These are phyloP conservation scores for Coemansia sp. DNA, from an alignment of 192 early-diverging fungal genomes.

Conservation along the genomic window DNA sequence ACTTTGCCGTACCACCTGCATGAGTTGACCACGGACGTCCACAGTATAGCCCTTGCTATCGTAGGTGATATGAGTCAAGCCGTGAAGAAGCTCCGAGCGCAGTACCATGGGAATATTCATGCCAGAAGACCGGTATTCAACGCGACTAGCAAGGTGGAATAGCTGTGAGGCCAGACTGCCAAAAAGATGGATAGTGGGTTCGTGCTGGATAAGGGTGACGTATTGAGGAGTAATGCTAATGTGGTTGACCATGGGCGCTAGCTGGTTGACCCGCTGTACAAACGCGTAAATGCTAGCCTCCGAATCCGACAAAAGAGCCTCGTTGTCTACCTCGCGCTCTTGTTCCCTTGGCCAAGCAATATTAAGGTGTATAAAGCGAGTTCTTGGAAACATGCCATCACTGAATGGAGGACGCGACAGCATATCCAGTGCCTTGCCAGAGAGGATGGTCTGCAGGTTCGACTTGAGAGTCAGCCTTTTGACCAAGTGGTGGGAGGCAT, in stretches of 20 bases:
- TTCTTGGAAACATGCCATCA: background rate
- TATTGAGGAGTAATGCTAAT: background rate
- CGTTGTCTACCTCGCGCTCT: background rate
- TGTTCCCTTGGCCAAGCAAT: background rate
- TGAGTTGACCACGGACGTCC: background rate
- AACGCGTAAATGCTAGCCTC: background rate
- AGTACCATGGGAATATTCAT: background rate
- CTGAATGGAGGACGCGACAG: background rate
- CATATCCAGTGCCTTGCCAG: background rate
- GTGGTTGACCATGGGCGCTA: background rate
- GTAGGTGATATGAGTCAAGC: background rate
- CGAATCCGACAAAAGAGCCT: background rate
- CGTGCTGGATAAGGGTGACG: background rate
- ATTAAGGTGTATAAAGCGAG: background rate
- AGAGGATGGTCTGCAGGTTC: background rate
- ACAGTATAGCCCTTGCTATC: background rate
- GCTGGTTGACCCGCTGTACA: background rate
- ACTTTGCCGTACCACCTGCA: background rate
- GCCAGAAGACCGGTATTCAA: background rate
- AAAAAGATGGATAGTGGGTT: background rate
- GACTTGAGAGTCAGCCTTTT: background rate
- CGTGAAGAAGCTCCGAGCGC: background rate
- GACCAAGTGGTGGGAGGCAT: background rate
- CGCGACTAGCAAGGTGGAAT: background rate
- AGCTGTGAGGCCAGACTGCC: constrained; percentile 1